Conservation (phyloP, 345 rosid genomes). For the Acer saccharum region DNA sequence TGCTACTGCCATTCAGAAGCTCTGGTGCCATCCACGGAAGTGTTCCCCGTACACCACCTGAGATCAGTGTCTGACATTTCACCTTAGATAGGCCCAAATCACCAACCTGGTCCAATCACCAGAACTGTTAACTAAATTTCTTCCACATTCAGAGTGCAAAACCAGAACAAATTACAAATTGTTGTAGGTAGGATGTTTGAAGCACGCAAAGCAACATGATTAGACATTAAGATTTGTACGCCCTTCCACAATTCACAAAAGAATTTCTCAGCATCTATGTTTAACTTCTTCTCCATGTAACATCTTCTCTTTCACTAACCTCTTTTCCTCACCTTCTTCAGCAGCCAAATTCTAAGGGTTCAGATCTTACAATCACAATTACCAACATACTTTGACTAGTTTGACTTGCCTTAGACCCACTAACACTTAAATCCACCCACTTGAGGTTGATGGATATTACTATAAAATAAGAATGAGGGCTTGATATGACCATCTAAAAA, state of each 20-base stretch:
- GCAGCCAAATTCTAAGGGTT: too few relatives aligned
- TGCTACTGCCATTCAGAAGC: constrained; percentile 65
- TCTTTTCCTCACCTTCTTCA: background rate
- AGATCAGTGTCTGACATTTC: constrained; percentile 65
- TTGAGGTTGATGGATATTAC: too few relatives aligned
- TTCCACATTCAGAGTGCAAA: background rate
- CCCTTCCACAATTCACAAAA: background rate
- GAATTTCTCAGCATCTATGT: background rate
- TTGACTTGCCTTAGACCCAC: too few relatives aligned
- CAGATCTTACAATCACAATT: too few relatives aligned
- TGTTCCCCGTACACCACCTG: constrained; percentile 70
- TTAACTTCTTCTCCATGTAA: background rate
- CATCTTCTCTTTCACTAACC: background rate
- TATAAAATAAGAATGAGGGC: too few relatives aligned
- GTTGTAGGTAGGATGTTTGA: background rate
- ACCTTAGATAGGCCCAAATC: constrained; percentile 70
- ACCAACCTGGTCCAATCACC: constrained; percentile 48
- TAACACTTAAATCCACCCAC: too few relatives aligned
- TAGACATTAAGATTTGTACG: background rate
- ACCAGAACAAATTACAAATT: background rate
- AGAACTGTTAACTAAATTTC: constrained; percentile 11
- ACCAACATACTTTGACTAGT: too few relatives aligned
- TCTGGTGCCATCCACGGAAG: constrained; percentile 81
- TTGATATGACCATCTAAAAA: too few relatives aligned
- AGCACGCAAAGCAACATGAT: background rate